phyloP scores from a whole-genome alignment of 108 stramenopile species.

The Fragilaria radians region DNA sequence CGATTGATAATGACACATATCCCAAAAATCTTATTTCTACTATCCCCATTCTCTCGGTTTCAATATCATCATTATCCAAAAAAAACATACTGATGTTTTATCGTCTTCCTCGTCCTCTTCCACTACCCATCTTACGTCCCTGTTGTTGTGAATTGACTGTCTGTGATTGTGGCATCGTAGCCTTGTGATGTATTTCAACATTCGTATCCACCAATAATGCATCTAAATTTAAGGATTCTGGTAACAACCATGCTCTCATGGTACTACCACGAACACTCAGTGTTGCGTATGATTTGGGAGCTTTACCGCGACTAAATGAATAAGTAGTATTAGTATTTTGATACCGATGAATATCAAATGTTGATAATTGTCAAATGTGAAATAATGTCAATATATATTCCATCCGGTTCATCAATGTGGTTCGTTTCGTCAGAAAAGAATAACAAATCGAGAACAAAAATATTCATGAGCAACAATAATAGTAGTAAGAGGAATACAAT shows the following conservation, averaged over 20 bases:
- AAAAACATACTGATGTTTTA: conserved; percentile 4
- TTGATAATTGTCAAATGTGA: neutral
- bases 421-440: neutral
- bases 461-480: neutral
- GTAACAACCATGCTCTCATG: conserved; percentile 91
- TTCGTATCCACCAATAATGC: conserved; percentile 95
- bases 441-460: neutral
- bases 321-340: neutral
- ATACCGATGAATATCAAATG: neutral
- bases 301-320: conserved; percentile 66
- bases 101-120: conserved; percentile 57
- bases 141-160: conserved; percentile 39
- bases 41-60: neutral
- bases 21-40: neutral
- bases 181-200: conserved; percentile 84
- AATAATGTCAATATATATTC: neutral
- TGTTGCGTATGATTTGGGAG: conserved; percentile 86
- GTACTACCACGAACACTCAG: conserved; percentile 92
- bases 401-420: neutral
- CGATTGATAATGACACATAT: neutral
- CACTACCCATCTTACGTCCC: conserved; percentile 28
- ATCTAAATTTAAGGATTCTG: conserved; percentile 97
- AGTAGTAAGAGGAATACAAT: neutral
- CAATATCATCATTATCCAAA: neutral
- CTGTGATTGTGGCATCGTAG: conserved; percentile 17